A percentile compares a stretch with the other conserved stretches of the same genome.
Conservation (phyloP, 768 basidiomycete genomes). For the Mycena crocata region DNA sequence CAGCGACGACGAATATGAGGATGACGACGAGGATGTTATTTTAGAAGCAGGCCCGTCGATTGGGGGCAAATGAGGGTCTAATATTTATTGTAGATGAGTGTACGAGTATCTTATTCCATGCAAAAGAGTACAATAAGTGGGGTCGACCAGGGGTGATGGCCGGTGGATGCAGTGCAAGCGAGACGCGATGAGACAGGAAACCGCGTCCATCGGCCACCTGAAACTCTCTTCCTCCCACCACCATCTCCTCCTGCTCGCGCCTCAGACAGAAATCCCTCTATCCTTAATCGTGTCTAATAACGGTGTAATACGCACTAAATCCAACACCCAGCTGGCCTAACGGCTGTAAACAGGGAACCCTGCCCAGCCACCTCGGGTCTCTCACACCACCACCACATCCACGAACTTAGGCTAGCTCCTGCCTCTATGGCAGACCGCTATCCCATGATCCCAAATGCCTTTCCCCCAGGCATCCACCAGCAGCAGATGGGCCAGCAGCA, state of each 20-base stretch:
- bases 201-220: constrained; percentile 59
- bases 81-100: constrained; percentile 23
- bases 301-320: constrained; percentile 39
- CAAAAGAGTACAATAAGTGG: too few relatives aligned
- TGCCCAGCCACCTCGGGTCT: constrained; percentile 37
- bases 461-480: constrained; percentile 57
- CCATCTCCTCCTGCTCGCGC: constrained; percentile 55
- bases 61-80: constrained; percentile 10
- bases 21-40: constrained; percentile 77
- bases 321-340: constrained; percentile 39
- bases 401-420: constrained; percentile 37
- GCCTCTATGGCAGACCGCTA: constrained; percentile 77
- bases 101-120: neutral
- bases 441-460: constrained; percentile 63
- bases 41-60: constrained; percentile 78
- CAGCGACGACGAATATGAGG: constrained; percentile 53
- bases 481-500: constrained; percentile 54
- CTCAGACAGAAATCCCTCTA: constrained; percentile 23
- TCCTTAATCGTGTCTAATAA: constrained; percentile 33
- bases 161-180: constrained; percentile 4
- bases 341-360: constrained; percentile 27
- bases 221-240: constrained; percentile 64
- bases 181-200: constrained; percentile 53
- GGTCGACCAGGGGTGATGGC: constrained; percentile 15
- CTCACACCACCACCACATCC: constrained; percentile 38